Percentiles rank a stretch among this genome's conserved stretches.
Conservation (phyloP, 164 flowering plant species). For the Nymphaea colorata region DNA sequence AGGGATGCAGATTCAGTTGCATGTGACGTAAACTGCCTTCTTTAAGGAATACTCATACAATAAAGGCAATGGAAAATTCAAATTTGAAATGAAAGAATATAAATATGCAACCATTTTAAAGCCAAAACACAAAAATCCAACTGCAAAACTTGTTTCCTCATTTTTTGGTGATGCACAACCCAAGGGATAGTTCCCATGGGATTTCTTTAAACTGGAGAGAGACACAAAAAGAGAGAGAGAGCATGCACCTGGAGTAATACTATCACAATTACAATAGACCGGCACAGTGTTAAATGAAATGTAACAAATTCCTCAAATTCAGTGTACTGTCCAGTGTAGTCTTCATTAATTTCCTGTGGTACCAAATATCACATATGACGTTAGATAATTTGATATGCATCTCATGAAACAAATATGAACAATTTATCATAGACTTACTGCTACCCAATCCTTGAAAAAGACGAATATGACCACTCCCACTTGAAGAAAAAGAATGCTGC, state of each 20-base stretch:
- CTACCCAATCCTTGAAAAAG: slow-evolving; percentile 28
- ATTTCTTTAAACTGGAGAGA: not conserved
- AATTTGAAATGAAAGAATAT: not conserved
- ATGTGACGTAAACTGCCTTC: too few species aligned
- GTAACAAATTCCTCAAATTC: slow-evolving; percentile 4
- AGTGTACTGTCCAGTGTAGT: slow-evolving; percentile 12
- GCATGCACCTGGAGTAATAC: slow-evolving; percentile 31
- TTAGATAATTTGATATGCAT: not conserved
- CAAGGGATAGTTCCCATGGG: not conserved
- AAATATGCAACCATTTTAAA: too few species aligned
- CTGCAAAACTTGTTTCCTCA: not conserved
- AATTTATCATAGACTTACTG: slow-evolving; percentile 13
- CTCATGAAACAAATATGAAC: not conserved
- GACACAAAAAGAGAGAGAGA: not conserved
- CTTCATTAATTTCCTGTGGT: slow-evolving; percentile 15
- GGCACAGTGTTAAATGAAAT: slow-evolving; percentile 23
- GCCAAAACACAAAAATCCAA: not conserved
- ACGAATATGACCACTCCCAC: slow-evolving; percentile 17
- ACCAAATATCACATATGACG: not conserved
- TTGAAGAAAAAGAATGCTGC: slow-evolving; percentile 24
- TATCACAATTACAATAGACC: slow-evolving; percentile 13
- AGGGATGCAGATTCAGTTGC: too few species aligned
- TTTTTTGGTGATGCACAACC: not conserved
- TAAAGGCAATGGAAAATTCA: not conserved
- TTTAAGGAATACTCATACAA: too few species aligned